A percentile compares a stretch with the other conserved stretches of the same genome.
Evolutionary conservation across 148 eudicot genomes (phyloP).

Genomic region (Simmondsia chinensis): DNA sequence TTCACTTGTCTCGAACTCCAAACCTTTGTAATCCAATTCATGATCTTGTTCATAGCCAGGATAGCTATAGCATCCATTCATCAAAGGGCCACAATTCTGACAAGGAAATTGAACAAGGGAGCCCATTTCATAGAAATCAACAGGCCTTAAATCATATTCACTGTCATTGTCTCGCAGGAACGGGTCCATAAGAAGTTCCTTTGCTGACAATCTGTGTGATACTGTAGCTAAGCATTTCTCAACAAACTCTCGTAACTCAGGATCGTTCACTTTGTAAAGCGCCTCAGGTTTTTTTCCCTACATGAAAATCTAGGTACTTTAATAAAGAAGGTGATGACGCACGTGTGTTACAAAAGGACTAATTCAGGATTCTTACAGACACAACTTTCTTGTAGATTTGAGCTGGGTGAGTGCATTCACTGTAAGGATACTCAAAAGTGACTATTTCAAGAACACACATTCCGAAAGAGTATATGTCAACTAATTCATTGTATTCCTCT

Average conservation of each 20-base stretch:
- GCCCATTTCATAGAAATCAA: slow-evolving; percentile 23
- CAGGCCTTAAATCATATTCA: slow-evolving; percentile 17
- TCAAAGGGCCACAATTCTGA: slow-evolving; percentile 14
- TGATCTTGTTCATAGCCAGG: slow-evolving; percentile 28
- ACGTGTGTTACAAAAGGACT: neutral
- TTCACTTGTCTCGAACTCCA: slow-evolving; percentile 31
- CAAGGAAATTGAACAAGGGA: slow-evolving; percentile 25
- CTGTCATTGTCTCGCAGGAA: slow-evolving; percentile 23
- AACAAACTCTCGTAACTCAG: slow-evolving; percentile 19
- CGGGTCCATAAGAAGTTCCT: slow-evolving; percentile 26
- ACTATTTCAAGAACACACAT: slow-evolving; percentile 32
- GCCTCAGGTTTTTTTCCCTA: slow-evolving; percentile 35
- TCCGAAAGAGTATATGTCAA: slow-evolving; percentile 30
- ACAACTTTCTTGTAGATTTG: slow-evolving; percentile 34
- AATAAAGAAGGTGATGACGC: neutral
- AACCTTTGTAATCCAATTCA: slow-evolving; percentile 22
- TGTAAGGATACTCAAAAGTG: slow-evolving; percentile 31
- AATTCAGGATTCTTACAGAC: slow-evolving; percentile 15
- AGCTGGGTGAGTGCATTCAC: slow-evolving; percentile 26
- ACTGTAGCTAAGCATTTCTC: slow-evolving; percentile 32
- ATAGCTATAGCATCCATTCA: slow-evolving; percentile 18
- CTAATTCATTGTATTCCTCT: slow-evolving; percentile 30
- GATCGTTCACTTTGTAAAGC: slow-evolving; percentile 26
- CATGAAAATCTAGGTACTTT: neutral
- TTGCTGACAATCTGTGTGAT: slow-evolving; percentile 24